phyloP scores from a whole-genome alignment of 345 rosid species.

The Streptanthus diversifolius region DNA sequence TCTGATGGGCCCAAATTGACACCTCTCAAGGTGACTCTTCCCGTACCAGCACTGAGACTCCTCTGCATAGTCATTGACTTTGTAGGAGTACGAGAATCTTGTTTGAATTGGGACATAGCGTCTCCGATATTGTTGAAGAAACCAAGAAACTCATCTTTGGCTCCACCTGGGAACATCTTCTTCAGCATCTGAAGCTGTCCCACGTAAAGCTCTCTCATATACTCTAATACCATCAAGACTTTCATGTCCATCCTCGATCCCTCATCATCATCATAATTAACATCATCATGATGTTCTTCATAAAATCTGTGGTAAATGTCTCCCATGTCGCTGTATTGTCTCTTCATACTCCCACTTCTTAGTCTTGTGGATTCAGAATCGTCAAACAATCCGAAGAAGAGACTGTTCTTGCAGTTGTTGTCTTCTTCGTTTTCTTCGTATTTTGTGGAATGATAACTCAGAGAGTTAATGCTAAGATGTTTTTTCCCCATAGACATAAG shows the following conservation, averaged over 20 bases:
- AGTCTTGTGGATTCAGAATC: constrained; percentile 25
- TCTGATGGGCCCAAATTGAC: not conserved
- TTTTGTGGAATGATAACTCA: not conserved
- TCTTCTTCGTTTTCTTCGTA: constrained; percentile 15
- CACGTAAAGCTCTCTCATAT: constrained; percentile 38
- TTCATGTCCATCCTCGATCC: constrained; percentile 19
- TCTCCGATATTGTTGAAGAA: constrained; percentile 33
- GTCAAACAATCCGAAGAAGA: constrained; percentile 33
- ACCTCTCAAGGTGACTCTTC: constrained; percentile 1
- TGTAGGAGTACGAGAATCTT: constrained; percentile 12
- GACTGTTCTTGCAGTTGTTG: constrained; percentile 20
- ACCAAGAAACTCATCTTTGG: constrained; percentile 31
- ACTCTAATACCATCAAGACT: constrained; percentile 34
- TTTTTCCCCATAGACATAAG: constrained; percentile 21
- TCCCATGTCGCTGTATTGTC: constrained; percentile 37
- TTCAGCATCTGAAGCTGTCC: constrained; percentile 23
- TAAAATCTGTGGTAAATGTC: constrained; percentile 21
- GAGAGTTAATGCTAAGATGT: constrained; percentile 20
- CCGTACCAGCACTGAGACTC: constrained; percentile 26
- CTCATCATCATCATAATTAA: not conserved
- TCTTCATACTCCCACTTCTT: constrained; percentile 35
- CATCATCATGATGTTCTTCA: constrained; percentile 1
- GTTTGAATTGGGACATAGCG: constrained; percentile 25
- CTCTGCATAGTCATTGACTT: constrained; percentile 30
- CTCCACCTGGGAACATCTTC: constrained; percentile 31